Percentiles rank a stretch among this genome's conserved stretches.
Evolutionary conservation across 345 rosid species (phyloP).

Genomic region (Chamaenerion angustifolium): DNA sequence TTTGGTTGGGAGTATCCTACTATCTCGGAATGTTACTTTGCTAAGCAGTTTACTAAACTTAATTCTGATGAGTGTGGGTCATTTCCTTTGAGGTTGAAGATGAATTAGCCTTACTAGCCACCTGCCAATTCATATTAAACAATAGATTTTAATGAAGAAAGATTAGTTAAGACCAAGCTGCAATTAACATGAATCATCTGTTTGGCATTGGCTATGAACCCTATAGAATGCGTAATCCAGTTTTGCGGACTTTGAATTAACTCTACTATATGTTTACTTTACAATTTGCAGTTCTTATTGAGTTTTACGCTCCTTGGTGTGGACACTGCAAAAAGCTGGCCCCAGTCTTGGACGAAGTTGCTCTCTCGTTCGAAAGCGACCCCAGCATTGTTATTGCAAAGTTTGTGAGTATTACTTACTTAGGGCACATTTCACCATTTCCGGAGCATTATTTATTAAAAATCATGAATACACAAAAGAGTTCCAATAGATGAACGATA

Average conservation of each 20-base stretch:
- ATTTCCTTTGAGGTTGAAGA: too few species aligned
- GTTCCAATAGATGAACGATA: too few species aligned
- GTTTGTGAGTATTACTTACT: slow-evolving; percentile 32
- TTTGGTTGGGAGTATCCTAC: too few species aligned
- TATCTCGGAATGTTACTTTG: neutral
- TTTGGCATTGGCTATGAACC: too few species aligned
- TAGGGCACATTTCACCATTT: neutral
- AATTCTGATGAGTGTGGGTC: too few species aligned
- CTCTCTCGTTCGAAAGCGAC: slow-evolving; percentile 41
- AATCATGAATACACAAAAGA: too few species aligned
- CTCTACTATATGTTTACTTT: neutral
- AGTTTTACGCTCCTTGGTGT: slow-evolving; percentile 91
- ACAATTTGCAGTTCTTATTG: slow-evolving; percentile 52
- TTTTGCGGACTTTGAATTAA: neutral
- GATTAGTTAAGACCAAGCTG: too few species aligned
- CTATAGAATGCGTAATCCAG: too few species aligned
- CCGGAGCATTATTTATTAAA: neutral
- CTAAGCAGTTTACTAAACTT: neutral
- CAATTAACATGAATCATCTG: too few species aligned
- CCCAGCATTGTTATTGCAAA: slow-evolving; percentile 52
- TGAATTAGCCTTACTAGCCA: too few species aligned
- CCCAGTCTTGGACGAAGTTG: slow-evolving; percentile 81
- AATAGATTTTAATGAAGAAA: too few species aligned
- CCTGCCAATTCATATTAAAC: too few species aligned
- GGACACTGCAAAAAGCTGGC: slow-evolving; percentile 83